A percentile compares a stretch with the other conserved stretches of the same genome.
phyloP scores from a whole-genome alignment of 2,329 filamentous ascomycete genomes.

The Iodosphaeria phyllophila region DNA sequence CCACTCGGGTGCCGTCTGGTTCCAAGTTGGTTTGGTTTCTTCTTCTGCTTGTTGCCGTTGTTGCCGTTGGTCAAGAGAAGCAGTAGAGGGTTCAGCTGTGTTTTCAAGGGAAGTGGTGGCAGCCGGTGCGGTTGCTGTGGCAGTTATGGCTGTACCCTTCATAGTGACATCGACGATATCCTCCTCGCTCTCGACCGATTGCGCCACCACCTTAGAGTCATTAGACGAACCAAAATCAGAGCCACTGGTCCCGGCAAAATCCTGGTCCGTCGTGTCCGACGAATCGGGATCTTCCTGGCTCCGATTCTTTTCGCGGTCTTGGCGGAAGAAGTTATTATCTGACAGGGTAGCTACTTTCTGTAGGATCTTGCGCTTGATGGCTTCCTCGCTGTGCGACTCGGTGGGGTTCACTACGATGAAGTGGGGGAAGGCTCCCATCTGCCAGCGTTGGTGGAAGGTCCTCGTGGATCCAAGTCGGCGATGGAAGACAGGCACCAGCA shows the following conservation, averaged over 20 bases:
- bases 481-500: conserved; percentile 57
- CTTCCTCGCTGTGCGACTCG: conserved; percentile 47
- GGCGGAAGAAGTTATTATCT: conserved; percentile 43
- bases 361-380: conserved; percentile 64
- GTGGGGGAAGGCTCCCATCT: conserved; percentile 24
- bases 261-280: conserved; percentile 42
- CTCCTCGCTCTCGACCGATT: conserved; percentile 75
- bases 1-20: conserved; percentile 31
- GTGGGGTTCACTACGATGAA: conserved; percentile 61
- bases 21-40: conserved; percentile 23
- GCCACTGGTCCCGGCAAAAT: conserved; percentile 46
- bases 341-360: conserved; percentile 60
- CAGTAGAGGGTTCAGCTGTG: too few relatives aligned
- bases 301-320: conserved; percentile 25
- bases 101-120: too few relatives aligned
- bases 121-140: too few relatives aligned
- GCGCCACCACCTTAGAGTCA: conserved; percentile 53
- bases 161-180: conserved; percentile 82
- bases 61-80: too few relatives aligned
- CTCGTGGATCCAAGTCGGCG: conserved; percentile 21
- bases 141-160: conserved; percentile 29
- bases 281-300: conserved; percentile 10
- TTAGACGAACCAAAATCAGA: conserved; percentile 48
- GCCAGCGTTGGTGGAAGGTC: conserved; percentile 14
- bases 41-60: conserved; percentile 3